Evolutionary conservation across 169 alveolate genomes (phyloP), one percentile per base, ranked within the genome.

Genomic region (Cryptosporidium sp.): DNA sequence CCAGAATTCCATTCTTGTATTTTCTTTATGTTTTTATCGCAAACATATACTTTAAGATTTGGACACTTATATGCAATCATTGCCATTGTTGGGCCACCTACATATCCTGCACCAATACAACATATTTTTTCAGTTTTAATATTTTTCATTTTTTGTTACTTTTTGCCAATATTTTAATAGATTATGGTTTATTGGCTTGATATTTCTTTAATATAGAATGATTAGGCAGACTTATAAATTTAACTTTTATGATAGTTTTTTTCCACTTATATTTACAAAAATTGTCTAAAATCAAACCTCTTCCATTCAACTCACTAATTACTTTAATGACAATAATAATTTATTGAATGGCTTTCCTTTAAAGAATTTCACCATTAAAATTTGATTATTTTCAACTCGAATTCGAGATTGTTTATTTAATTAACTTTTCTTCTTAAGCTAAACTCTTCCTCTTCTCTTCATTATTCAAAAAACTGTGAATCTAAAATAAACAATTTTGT

Each of bases 31-130:
- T 92, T 92, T 33, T 94, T 85, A 71, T 96, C 98, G 52, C 93
- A 93, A 14, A 95, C 97, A 56, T 72, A 60, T 42, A 96, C 93
- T 87, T 75, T 48, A n/a, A 86, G 69, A 48, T 94, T 85, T 2
- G 97, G 97, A 72, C 96, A 92, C 52, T 94, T 91, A 48, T 89
- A 61, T 1, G 99, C 97, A 52, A 97, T 89, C 52, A 95, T 94
- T 10, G 97, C 96, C 97, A 96, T 95, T 26, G 97, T 95, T 3
- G 97, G 95, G 26, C 98, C 97, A 0, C 99, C 99, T 10, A 96
- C 99, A 93, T 95, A 96, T 56, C 99, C 99, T 10, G 97, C 97
- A 5, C 99, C 99, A 73, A 97, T 92, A 84, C 97, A 95, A 35
- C 94, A 75, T 3, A 95, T 85, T 89, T 85, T 87, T 37, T 56